Base-by-base conservation (phyloP, 208 protist species). In the Crithidia thermophila region DNA sequence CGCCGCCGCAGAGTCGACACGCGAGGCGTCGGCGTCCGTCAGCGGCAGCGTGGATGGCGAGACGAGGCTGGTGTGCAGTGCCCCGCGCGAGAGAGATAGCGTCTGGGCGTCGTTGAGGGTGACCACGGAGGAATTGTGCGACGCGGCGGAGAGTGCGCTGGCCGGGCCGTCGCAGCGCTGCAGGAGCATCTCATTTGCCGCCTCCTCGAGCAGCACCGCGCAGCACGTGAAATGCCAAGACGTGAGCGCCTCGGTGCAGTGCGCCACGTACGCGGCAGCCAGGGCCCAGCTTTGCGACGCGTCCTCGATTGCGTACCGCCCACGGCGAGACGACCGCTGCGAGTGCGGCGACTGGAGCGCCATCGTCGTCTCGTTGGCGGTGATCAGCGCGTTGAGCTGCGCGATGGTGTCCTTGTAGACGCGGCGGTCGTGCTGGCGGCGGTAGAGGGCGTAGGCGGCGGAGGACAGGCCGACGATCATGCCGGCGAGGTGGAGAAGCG, bases 141-240 rank as follows among this genome's bases (percentile, higher is more conserved):
- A 58, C 4, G 37, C 25, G 14, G n/a, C 16, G 0, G 45, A 30
- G 28, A 63, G 8, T 14, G 45, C 14, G 39, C 62, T 55, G 18
- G 25, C 21, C 49, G 55, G 49, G 11, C 14, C 33, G 13, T 33
- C 49, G 18, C 20, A 50, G 31, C 9, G 31, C 16, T 20, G n/a
- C 57, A 31, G n/a, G 45, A 36, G 33, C 63, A 71, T 1, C 21
- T 8, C 37, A 36, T 52, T 21, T 23, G 30, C 31, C 25, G 58
- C 70, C 61, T 71, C 57, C 66, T 74, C 67, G 14, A 57, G 56
- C 4, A 79, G 43, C 11, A 73, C 8, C 25, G 49, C 72, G 45
- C 77, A 75, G 46, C 67, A 70, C 20, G 63, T 68, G 34, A 52
- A 57, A 63, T 83, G 77, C 77, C 77, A 83, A 23, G 61, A 52